Evolutionary conservation across 73 alveolate genomes (phyloP), one percentile per base, ranked within the genome.

Genomic region (Paramecium tetraurelia): DNA sequence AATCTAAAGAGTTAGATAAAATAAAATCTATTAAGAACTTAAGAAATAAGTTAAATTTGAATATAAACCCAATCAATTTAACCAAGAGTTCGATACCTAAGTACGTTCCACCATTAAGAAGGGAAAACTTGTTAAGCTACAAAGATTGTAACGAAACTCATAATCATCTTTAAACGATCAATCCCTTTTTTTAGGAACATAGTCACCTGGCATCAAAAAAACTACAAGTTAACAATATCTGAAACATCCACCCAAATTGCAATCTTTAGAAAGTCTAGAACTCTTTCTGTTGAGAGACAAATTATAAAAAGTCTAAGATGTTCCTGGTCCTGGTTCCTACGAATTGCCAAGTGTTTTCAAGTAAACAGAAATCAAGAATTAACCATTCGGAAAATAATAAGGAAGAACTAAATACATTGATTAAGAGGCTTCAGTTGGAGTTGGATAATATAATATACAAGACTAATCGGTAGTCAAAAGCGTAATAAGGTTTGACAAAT

Each of bases 301-400:
- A 43, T n/a, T 72, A 8, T 22, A 16, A 7, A 72, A 72, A 9
- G 59, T 12, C 5, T 21, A 35, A 4, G 59, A 72, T 72, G 21
- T 21, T 4, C 86, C 86, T 12, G 86, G 86, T 4, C 86, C 86
- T 35, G 86, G 86, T 3, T 72, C 86, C 5, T 72, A 72, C 35
- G 59, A 72, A 4, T 63, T 63, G 14, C 84, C 84, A 5, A 63
- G 84, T 63, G 84, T 63, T 7, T 63, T 63, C 84, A 85, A 63
- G n/a, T 63, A 31, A 63, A 22, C 84, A 31, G 84, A 63, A 72
- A 35, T 5, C 7, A 72, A 38, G 31, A 16, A 35, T 20, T 38
- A 72, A 72, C 86, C 86, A 0, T 72, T 72, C 57, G 86, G 86
- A 29, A 72, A 40, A 72, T 72, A 72, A 16, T 21, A 40, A 21